Base-by-base conservation (phyloP, 495 filamentous ascomycete genomes). In the Neurospora discreta region DNA sequence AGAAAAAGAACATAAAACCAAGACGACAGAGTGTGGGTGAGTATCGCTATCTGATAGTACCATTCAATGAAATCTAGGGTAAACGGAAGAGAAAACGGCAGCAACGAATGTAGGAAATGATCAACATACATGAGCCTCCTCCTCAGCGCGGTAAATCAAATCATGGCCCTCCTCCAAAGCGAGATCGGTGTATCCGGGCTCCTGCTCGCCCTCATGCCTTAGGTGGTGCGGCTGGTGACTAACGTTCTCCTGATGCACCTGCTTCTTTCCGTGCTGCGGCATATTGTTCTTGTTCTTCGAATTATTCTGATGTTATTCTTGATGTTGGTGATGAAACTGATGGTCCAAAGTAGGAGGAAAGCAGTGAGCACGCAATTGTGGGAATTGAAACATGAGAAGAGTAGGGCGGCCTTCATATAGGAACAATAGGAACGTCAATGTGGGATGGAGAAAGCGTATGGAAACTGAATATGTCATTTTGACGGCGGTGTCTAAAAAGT, bases 81-180 rank as follows among this genome's bases (percentile, higher is more conserved):
- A 36, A 36, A 36, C 33, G 3, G 6, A 36, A 36, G 6, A 36
- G 33, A 5, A 36, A 36, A 0, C 2, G 4, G 33, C 33, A 5
- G 33, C 33, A 36, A 5, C 33, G 33, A 0, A 36, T 3, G 6
- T 36, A 5, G 3, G 33, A 36, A 5, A 38, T 39, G 39, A 9
- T 39, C 39, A 39, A 11, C 73, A 30, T 44, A 79, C 77, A 52
- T 79, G 77, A 2, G 77, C 76, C 44, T 78, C 72, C 69, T 79
- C 76, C 72, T 79, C 77, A 68, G 77, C 77, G 20, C 69, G 69
- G 68, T 79, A 74, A 68, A 79, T 79, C 43, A 79, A 39, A 46
- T 79, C 77, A 70, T 79, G 77, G 40, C 72, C 72, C 58, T 79
- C 77, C 68, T 74, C 73, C 26, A 75, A 46, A 38, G 72, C 76